Percentiles rank a stretch among this genome's conserved stretches.
Conservation (phyloP, 2,329 filamentous ascomycete genomes). For the Clonostachys rhizophaga region DNA sequence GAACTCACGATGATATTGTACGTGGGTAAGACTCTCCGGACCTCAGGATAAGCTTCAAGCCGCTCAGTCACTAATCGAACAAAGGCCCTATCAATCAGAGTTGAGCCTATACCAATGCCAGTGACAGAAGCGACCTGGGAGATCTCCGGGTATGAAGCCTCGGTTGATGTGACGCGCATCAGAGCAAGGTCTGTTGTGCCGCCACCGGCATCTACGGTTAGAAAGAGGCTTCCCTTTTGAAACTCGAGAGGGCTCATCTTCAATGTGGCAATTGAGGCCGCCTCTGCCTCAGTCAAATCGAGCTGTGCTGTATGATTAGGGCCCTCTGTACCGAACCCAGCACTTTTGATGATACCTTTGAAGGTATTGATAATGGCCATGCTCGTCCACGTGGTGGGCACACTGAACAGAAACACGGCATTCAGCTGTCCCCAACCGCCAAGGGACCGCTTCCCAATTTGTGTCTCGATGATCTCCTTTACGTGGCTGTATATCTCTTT, state of each 20-base stretch:
- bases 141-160: constrained; percentile 18
- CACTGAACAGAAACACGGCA: constrained; percentile 50
- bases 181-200: constrained; percentile 40
- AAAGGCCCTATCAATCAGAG: constrained; percentile 37
- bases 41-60: constrained; percentile 25
- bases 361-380: constrained; percentile 45
- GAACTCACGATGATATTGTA: no score
- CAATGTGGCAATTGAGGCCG: constrained; percentile 39
- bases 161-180: constrained; percentile 28
- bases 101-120: constrained; percentile 38
- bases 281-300: constrained; percentile 42
- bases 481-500: constrained; percentile 41
- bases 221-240: constrained; percentile 28
- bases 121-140: constrained; percentile 29
- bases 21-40: no score
- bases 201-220: constrained; percentile 38
- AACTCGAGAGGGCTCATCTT: constrained; percentile 34
- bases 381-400: constrained; percentile 51
- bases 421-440: constrained; percentile 35
- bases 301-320: constrained; percentile 28
- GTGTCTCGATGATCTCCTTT: constrained; percentile 34
- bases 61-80: constrained; percentile 28
- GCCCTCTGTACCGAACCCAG: constrained; percentile 42
- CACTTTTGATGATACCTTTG: constrained; percentile 36
- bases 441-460: no score